Conservation (phyloP, 1,139 yeast species). For the Casaregolazyma lundiana region DNA sequence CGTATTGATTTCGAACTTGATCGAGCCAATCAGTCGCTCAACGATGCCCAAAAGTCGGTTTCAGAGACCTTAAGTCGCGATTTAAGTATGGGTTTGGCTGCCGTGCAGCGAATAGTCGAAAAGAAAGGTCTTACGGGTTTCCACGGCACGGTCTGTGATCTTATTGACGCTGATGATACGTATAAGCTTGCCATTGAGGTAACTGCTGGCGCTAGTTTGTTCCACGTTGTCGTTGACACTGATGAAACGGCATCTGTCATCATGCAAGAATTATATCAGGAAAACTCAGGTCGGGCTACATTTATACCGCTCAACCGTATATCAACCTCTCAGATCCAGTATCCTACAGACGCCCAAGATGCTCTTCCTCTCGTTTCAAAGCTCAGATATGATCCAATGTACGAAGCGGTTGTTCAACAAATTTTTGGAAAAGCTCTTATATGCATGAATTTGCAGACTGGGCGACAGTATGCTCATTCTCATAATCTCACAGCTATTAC, state of each 20-base stretch:
- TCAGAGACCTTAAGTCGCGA: conserved; percentile 54
- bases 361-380: conserved; percentile 71
- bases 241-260: conserved; percentile 78
- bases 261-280: conserved; percentile 71
- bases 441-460: conserved; percentile 63
- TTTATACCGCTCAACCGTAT: conserved; percentile 84
- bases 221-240: conserved; percentile 83
- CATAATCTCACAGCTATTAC: conserved; percentile 75
- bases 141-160: conserved; percentile 80
- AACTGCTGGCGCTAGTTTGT: conserved; percentile 80
- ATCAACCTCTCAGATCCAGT: conserved; percentile 37
- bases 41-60: conserved; percentile 53
- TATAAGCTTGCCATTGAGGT: conserved; percentile 85
- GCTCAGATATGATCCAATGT: conserved; percentile 51
- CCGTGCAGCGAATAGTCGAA: conserved; percentile 56
- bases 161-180: conserved; percentile 74
- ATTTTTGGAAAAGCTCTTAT: conserved; percentile 81
- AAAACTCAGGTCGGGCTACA: conserved; percentile 77
- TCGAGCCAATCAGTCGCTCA: conserved; percentile 41
- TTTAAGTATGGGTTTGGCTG: conserved; percentile 62
- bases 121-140: conserved; percentile 55
- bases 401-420: conserved; percentile 62
- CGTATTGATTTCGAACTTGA: conserved; percentile 52
- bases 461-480: conserved; percentile 61
- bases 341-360: conserved; percentile 53